A percentile compares a stretch with the other conserved stretches of the same genome.
phyloP scores from a whole-genome alignment of 805 yeast species.

The Debaryomyces prosopidis region DNA sequence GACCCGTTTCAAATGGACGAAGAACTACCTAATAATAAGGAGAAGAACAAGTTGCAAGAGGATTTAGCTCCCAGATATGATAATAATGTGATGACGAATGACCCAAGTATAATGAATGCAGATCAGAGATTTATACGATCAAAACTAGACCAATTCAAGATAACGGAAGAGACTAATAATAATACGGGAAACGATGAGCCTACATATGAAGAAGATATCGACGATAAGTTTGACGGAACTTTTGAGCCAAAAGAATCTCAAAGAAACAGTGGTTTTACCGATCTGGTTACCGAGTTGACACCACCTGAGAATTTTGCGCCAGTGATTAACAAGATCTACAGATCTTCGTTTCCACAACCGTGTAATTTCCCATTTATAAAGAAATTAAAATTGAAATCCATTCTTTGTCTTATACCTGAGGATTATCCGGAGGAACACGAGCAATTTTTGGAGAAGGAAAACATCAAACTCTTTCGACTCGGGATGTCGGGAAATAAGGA shows the following conservation, averaged over 20 bases:
- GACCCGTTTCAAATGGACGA: conserved; percentile 50
- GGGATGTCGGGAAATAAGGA: conserved; percentile 96
- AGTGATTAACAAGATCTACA: conserved; percentile 70
- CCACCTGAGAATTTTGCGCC: conserved; percentile 94
- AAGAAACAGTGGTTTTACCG: conserved; percentile 11
- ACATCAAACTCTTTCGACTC: conserved; percentile 75
- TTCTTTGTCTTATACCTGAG: conserved; percentile 86
- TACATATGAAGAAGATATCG: conserved; percentile 40
- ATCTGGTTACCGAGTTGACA: conserved; percentile 26
- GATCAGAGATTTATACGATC: conserved; percentile 35
- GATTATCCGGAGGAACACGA: conserved; percentile 80
- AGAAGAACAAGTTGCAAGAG: conserved; percentile 1
- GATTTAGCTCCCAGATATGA: conserved; percentile 16
- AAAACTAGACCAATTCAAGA: conserved; percentile 24
- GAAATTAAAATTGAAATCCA: conserved; percentile 64
- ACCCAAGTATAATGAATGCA: conserved; percentile 3
- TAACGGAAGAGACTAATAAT: conserved; percentile 21
- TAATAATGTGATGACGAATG: conserved; percentile 6
- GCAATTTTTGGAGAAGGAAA: conserved; percentile 59
- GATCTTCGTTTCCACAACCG: conserved; percentile 87
- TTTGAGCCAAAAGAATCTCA: conserved; percentile 20
- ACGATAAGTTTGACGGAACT: conserved; percentile 37
- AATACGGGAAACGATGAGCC: conserved; percentile 29
- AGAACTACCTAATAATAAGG: conserved; percentile 21
- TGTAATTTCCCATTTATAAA: conserved; percentile 75